Base-by-base conservation (phyloP, 192 early-diverging fungal genomes). In the Phlyctochytrium arcticum region DNA sequence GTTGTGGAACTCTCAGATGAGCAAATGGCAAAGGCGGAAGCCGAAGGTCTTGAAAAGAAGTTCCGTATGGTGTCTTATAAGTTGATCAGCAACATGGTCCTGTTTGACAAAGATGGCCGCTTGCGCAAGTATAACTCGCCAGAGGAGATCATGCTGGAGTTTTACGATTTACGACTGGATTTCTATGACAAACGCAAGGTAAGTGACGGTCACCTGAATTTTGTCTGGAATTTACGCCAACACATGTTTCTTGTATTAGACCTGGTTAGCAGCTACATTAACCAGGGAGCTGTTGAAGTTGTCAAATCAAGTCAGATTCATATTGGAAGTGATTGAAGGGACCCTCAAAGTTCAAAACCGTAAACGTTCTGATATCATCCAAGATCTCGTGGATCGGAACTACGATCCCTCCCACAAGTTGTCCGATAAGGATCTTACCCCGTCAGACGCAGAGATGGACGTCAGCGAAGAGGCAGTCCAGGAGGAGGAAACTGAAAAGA, bases 101-200 rank as follows among this genome's bases (percentile, higher is more conserved):
- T 89, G 62, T 95, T 95, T 70, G 88, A 95, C 75, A 70, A 71
- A 8, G 70, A 86, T 17, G 90, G 87, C 17, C 84, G 85, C 5
- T 73, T 95, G 36, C 82, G 85, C 65, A 89, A 85, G 67, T 94
- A 92, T 69, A 50, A 55, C 12, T 72, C 78, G 0, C 72, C 88
- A 0, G 81, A 88, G 67, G 87, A 91, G 47, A 93, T 95, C 48
- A 69, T 95, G 36, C 64, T 82, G 42, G 91, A 95, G 48, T 95
- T 93, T 64, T 95, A 87, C 64, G 79, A 85, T 12, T 65, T 94
- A 24, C 85, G 93, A 4, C 44, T 91, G 48, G 79, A 86, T 9
- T 89, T 80, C 68, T 95, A 95, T 71, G 67, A 82, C 48, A 85
- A 84, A 58, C 84, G 93, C 67, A 94, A 94, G 81, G 91, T 86